Evolutionary conservation across 441 rosid genomes (phyloP).

Genomic region (Bocquillonia castaneifolia): DNA sequence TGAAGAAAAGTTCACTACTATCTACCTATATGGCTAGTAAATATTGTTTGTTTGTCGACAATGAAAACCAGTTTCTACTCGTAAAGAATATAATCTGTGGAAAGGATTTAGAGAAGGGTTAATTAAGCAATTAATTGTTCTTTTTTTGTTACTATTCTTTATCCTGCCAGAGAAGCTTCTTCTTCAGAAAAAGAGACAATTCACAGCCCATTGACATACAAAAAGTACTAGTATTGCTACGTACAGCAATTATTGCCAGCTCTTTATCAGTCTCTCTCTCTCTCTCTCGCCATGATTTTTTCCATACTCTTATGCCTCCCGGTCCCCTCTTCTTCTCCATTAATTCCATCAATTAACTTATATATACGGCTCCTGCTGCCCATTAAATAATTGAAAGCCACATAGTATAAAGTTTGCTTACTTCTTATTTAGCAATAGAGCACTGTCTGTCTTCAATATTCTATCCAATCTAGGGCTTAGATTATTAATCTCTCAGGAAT

Average conservation of each 20-base stretch:
- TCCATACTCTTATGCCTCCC: neutral
- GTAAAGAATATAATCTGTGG: conserved; percentile 12
- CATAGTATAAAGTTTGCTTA: neutral
- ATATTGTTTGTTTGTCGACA: neutral
- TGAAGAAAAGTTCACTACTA: neutral
- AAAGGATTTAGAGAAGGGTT: neutral
- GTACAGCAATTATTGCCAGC: neutral
- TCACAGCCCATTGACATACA: neutral
- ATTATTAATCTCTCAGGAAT: conserved; percentile 4
- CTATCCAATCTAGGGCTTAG: too few species aligned
- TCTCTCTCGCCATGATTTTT: neutral
- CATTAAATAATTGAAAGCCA: neutral
- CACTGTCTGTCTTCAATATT: neutral
- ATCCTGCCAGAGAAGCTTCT: conserved; percentile 9
- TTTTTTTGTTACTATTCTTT: neutral
- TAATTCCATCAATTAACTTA: neutral
- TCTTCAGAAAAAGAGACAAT: conserved; percentile 15
- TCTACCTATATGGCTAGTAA: too few species aligned
- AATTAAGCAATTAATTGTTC: neutral
- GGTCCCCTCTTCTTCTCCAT: neutral
- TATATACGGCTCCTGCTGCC: neutral
- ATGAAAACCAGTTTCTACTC: conserved; percentile 6
- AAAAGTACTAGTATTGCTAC: neutral
- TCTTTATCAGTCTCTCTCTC: neutral
- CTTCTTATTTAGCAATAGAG: too few species aligned